phyloP scores from a whole-genome alignment of 495 filamentous ascomycete species.

The Penicillium desertorum region DNA sequence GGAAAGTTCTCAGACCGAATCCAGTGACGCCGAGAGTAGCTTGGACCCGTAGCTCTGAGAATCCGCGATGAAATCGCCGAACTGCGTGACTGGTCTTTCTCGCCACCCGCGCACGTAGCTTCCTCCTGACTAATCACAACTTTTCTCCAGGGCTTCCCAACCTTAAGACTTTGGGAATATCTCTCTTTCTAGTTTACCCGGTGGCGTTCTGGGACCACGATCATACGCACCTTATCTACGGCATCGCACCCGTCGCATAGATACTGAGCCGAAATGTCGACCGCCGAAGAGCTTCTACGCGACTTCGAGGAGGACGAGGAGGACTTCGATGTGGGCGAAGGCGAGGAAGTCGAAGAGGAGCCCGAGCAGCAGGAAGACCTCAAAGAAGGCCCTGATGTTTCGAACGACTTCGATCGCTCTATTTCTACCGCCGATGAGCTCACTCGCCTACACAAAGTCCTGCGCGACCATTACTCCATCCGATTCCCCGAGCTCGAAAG shows the following conservation, averaged over 20 bases:
- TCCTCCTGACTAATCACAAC: conserved; percentile 19
- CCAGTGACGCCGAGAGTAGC: conserved; percentile 5
- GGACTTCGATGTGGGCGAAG: conserved; percentile 31
- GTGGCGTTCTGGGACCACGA: conserved; percentile 14
- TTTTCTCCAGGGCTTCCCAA: conserved; percentile 10
- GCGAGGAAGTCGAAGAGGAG: conserved; percentile 30
- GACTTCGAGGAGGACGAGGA: conserved; percentile 47
- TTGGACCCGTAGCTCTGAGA: conserved; percentile 6
- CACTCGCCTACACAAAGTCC: conserved; percentile 89
- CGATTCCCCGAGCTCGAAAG: conserved; percentile 97
- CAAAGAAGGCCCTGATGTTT: conserved; percentile 31
- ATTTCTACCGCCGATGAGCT: conserved; percentile 90
- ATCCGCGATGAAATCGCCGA: conserved; percentile 17
- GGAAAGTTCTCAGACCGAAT: background rate
- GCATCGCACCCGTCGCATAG: background rate
- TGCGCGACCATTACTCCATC: conserved; percentile 91
- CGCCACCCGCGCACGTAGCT: conserved; percentile 25
- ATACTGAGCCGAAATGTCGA: conserved; percentile 36
- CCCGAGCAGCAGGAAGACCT: conserved; percentile 24
- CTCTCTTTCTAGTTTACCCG: conserved; percentile 6
- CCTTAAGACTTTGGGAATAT: background rate
- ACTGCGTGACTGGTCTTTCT: conserved; percentile 17
- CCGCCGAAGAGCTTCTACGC: conserved; percentile 46
- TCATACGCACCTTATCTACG: background rate
- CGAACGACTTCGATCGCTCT: conserved; percentile 92